Conservation (phyloP, 2,329 filamentous ascomycete genomes). For the Aspergillus eucalypticola region DNA sequence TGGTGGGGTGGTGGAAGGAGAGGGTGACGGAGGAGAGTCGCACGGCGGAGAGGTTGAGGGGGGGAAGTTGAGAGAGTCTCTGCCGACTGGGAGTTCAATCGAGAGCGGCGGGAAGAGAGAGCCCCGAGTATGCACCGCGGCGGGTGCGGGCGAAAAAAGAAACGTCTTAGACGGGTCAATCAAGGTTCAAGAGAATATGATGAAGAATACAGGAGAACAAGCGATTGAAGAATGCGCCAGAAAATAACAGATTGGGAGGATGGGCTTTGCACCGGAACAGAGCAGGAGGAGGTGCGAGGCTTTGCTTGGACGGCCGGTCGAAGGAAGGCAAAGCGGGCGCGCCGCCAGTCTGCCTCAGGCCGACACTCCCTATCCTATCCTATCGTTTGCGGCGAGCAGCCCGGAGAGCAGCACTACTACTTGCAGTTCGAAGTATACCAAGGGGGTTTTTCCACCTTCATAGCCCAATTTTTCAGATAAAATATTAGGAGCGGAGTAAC, state of each 20-base stretch:
- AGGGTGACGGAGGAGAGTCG: conserved; percentile 24
- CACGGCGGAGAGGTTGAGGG: conserved; percentile 28
- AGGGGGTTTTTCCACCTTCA: too few relatives aligned
- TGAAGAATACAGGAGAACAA: neutral
- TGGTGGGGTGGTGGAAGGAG: conserved; percentile 23
- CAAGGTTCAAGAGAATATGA: neutral
- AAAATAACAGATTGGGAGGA: conserved; percentile 13
- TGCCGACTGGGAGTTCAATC: conserved; percentile 19
- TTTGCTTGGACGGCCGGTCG: neutral
- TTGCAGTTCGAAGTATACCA: neutral
- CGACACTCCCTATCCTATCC: neutral
- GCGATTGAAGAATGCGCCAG: conserved; percentile 4
- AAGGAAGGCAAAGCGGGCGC: neutral
- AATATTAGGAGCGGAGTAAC: too few relatives aligned
- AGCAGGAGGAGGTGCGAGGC: conserved; percentile 16
- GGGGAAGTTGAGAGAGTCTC: conserved; percentile 22
- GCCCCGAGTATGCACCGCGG: conserved; percentile 21
- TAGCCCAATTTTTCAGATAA: too few relatives aligned
- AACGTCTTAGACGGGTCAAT: neutral
- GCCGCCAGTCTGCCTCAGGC: conserved; percentile 16
- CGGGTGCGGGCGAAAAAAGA: conserved; percentile 14
- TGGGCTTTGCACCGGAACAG: conserved; percentile 12
- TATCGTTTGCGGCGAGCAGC: conserved; percentile 23
- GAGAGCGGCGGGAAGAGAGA: conserved; percentile 22
- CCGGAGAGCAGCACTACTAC: neutral